Evolutionary conservation across 2,329 filamentous ascomycete genomes (phyloP).

Genomic region (Chaetomium sp.): DNA sequence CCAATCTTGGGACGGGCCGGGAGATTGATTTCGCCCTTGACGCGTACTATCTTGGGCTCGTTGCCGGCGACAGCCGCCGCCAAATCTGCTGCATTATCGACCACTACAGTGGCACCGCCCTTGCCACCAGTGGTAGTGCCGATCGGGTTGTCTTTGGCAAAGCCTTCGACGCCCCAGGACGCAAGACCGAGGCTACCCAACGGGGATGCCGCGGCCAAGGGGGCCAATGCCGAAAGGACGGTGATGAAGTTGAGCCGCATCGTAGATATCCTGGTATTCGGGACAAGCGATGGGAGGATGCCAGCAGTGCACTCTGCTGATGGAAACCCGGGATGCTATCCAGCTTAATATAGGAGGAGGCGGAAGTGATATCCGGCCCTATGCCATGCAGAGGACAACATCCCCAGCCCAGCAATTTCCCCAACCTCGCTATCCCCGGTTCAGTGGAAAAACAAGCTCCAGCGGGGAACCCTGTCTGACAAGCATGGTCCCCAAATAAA

Average conservation of each 20-base stretch:
- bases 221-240: slow-evolving; percentile 12
- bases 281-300: not conserved
- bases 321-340: not conserved
- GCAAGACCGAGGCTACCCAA: slow-evolving; percentile 26
- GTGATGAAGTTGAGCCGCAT: slow-evolving; percentile 25
- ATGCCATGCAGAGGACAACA: not conserved
- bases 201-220: slow-evolving; percentile 10
- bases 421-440: not conserved
- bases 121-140: slow-evolving; percentile 45
- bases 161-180: slow-evolving; percentile 32
- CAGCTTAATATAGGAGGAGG: not conserved
- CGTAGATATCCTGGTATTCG: slow-evolving; percentile 12
- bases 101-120: slow-evolving; percentile 52
- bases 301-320: not conserved
- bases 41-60: slow-evolving; percentile 47
- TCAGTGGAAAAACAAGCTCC: slow-evolving; percentile 23
- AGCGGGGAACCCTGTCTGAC: slow-evolving; percentile 28
- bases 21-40: slow-evolving; percentile 46
- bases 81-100: slow-evolving; percentile 48
- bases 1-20: slow-evolving; percentile 46
- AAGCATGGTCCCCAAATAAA: slow-evolving; percentile 6
- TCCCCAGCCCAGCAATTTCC: not conserved
- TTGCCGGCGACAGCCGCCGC: slow-evolving; percentile 48
- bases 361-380: not conserved
- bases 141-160: slow-evolving; percentile 43